These are phyloP conservation scores for Piper longum DNA, from an alignment of 164 flowering plant species.

Conservation along the genomic window DNA sequence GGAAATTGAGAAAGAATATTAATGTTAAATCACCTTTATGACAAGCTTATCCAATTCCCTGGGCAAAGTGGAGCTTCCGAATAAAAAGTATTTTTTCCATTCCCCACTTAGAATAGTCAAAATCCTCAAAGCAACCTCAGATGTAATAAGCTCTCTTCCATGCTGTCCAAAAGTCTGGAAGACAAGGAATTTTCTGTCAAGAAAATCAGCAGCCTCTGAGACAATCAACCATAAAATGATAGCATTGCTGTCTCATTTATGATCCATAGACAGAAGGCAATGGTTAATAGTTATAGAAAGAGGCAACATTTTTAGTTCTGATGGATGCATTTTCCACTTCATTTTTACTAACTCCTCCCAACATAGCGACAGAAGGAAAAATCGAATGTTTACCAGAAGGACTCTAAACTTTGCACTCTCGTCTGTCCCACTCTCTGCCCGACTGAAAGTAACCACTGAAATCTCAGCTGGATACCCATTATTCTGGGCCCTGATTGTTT, in stretches of 20 bases:
- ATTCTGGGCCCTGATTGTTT: conserved; percentile 41
- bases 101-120: conserved; percentile 70
- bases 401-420: conserved; percentile 64
- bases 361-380: neutral
- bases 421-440: conserved; percentile 24
- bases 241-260: neutral
- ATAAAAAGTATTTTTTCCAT: conserved; percentile 29
- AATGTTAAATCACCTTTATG: conserved; percentile 43
- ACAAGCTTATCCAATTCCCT: conserved; percentile 53
- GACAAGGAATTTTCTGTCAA: conserved; percentile 99
- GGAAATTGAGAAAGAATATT: neutral
- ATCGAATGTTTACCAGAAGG: conserved; percentile 63
- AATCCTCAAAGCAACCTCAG: conserved; percentile 81
- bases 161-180: conserved; percentile 99
- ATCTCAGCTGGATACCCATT: conserved; percentile 67
- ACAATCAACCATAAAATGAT: conserved; percentile 15
- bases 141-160: conserved; percentile 92
- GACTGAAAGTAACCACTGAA: conserved; percentile 63
- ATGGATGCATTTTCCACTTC: neutral
- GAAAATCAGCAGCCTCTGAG: conserved; percentile 59
- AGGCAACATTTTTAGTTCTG: neutral
- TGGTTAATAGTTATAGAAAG: neutral
- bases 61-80: conserved; percentile 27
- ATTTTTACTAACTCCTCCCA: neutral
- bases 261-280: neutral